These are phyloP conservation scores for Coemansia sp. DNA, from an alignment of 192 early-diverging fungal genomes.

Conservation along the genomic window DNA sequence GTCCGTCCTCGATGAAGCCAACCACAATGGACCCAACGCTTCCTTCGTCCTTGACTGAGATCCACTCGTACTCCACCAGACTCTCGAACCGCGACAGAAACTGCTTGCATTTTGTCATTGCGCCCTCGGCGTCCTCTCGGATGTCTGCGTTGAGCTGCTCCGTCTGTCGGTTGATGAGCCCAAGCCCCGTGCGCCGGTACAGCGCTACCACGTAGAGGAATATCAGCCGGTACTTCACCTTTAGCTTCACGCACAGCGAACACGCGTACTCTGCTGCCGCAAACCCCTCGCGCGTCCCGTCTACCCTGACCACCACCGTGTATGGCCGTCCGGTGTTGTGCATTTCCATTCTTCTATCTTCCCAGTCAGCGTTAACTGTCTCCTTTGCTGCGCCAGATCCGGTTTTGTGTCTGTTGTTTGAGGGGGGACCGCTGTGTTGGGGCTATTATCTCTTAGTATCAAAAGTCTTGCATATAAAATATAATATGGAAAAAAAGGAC, in stretches of 20 bases:
- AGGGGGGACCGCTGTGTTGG: background rate
- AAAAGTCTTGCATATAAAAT: too few species aligned
- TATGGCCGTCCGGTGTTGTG: conserved; percentile 33
- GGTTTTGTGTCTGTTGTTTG: background rate
- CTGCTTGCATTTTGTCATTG: conserved; percentile 50
- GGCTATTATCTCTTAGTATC: background rate
- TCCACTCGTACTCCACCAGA: conserved; percentile 52
- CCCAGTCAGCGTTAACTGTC: background rate
- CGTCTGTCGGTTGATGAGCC: conserved; percentile 50
- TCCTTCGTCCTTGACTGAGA: conserved; percentile 55
- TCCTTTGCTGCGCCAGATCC: background rate
- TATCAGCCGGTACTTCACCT: conserved; percentile 49
- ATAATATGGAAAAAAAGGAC: too few species aligned
- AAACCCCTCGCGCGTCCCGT: conserved; percentile 42
- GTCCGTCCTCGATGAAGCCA: conserved; percentile 36
- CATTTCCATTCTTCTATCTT: background rate
- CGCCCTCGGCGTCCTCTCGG: conserved; percentile 48
- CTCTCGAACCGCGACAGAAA: conserved; percentile 55
- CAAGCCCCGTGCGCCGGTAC: conserved; percentile 35
- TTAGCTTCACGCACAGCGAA: conserved; percentile 50
- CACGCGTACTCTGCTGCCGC: conserved; percentile 55
- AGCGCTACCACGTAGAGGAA: conserved; percentile 53
- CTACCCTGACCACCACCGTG: conserved; percentile 46
- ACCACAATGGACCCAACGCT: conserved; percentile 43
- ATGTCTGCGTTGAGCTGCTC: conserved; percentile 55